Evolutionary conservation across 2,329 filamentous ascomycete genomes (phyloP).

Genomic region (Fusarium sp.): DNA sequence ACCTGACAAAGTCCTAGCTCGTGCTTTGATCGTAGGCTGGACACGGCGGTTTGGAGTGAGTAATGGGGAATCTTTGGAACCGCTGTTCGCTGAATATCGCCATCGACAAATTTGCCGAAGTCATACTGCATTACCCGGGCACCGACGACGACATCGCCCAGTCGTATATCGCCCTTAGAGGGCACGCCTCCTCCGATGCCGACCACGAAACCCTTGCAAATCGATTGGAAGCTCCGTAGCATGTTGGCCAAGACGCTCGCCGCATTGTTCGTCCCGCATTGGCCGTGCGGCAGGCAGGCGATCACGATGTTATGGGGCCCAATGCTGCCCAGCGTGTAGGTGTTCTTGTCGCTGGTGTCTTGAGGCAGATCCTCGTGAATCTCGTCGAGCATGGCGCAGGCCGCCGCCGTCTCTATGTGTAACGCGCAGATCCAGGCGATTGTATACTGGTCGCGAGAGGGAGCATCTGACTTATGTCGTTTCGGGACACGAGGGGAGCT

Average conservation of each 20-base stretch:
- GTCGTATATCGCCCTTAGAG: conserved; percentile 30
- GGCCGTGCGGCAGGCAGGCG: conserved; percentile 35
- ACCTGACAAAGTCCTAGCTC: neutral
- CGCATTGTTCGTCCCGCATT: conserved; percentile 40
- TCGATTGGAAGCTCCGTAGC: conserved; percentile 56
- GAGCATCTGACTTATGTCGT: too few species aligned
- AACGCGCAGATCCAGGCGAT: conserved; percentile 50
- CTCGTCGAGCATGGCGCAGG: conserved; percentile 44
- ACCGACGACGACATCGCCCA: conserved; percentile 45
- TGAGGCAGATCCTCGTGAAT: conserved; percentile 13
- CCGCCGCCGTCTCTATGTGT: conserved; percentile 42
- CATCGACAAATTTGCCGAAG: conserved; percentile 30
- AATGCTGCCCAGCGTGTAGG: conserved; percentile 40
- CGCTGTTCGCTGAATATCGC: conserved; percentile 7
- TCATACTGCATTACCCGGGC: conserved; percentile 45
- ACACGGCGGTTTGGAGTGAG: conserved; percentile 11
- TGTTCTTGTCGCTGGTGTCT: conserved; percentile 34
- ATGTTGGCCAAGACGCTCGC: conserved; percentile 39
- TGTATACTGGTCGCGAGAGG: too few species aligned
- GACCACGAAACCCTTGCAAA: conserved; percentile 33
- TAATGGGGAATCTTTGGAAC: neutral
- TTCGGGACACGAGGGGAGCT: too few species aligned
- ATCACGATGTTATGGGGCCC: conserved; percentile 42
- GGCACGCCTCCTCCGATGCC: conserved; percentile 41
- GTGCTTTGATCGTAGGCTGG: conserved; percentile 9